Base-by-base conservation (phyloP, 352 stramenopile species). In the Pythium myriotylum region DNA sequence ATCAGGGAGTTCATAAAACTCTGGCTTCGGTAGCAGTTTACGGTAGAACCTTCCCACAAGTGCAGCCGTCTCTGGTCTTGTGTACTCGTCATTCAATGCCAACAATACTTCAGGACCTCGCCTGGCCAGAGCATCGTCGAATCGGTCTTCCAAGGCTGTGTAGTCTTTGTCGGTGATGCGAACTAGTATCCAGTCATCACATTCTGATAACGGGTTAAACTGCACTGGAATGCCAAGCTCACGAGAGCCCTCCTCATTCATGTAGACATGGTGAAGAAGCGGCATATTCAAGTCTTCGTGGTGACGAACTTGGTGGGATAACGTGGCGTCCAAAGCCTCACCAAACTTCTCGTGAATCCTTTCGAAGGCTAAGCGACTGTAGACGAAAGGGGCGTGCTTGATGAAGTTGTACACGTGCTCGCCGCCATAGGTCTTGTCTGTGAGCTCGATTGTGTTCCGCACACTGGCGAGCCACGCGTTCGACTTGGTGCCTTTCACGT, bases 321-420 rank as follows among this genome's bases (percentile, higher is more conserved):
- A 62, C 62, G 75, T 94, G 13, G 67, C 65, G 19, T 89, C 72
- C 6, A 94, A 65, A 41, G 76, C 61, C 2, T 68, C 69, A 8
- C 53, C 62, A 51, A 92, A 94, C 43, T 84, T 88, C 27, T 80
- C 73, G 64, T 92, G 85, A 51, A 94, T 88, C 41, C 79, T 74
- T 59, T 91, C 77, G 47, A 94, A 92, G 5, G 70, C 85, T 19
- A 59, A 53, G 23, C 81, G 77, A 67, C 74, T 88, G 73, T 94
- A 94, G 10, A 94, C 81, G 47, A 91, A 94, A 6, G 85, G 85
- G 22, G 83, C 85, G 55, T 94, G 85, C 68, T 94, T 94, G 50
- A 94, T 64, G 63, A 92, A 94, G 49, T 94, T 92, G 68, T 89
- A 90, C 20, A 88, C 78, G 57, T 94, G 84, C 71, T 92, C 66